Evolutionary conservation across 371 early-diverging fungal species (phyloP), one percentile per base, ranked within the genome.

Genomic region (Batrachochytrium dendrobatidis): DNA sequence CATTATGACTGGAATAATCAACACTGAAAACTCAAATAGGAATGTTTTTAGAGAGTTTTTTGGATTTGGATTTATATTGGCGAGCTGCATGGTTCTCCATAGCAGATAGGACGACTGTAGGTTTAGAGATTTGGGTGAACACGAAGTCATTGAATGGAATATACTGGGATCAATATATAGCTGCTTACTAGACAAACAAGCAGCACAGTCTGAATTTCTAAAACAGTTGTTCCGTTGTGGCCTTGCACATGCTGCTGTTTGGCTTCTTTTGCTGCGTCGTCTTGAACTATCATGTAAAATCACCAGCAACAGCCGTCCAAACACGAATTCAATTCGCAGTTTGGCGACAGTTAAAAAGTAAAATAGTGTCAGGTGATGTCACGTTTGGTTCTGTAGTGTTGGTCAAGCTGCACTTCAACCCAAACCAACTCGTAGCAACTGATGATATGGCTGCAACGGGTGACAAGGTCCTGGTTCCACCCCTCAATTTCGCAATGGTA

Each of bases 401-500:
- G 39, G 15, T 39, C 17, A 17, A 17, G 39, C 20, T 39, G 39
- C 15, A 17, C 17, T 17, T 39, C 39, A 20, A 39, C 17, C 20
- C 20, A 17, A 20, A 39, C 20, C 39, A 39, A 39, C 39, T 39
- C 20, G 17, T 20, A 39, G 17, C 39, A 39, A 39, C 20, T 15
- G 49, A n/a, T n/a, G n/a, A n/a, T n/a, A n/a, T n/a, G n/a, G n/a
- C n/a, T n/a, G n/a, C n/a, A n/a, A n/a, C n/a, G n/a, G n/a, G n/a
- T n/a, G n/a, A 51, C 3, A 4, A n/a, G 5, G 51, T 56, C 2
- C 31, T 64, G 18, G 75, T 75, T 10, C 75, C 75, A 7, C 75
- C 75, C 25, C 59, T 72, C 61, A 95, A 95, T 80, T 95, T 95
- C 67, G 86, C 86, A 55, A 89, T 97, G 89, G 94, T 97, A 22